Base-by-base conservation (phyloP, 768 basidiomycete species). In the Omphalotus guepiniiformis region DNA sequence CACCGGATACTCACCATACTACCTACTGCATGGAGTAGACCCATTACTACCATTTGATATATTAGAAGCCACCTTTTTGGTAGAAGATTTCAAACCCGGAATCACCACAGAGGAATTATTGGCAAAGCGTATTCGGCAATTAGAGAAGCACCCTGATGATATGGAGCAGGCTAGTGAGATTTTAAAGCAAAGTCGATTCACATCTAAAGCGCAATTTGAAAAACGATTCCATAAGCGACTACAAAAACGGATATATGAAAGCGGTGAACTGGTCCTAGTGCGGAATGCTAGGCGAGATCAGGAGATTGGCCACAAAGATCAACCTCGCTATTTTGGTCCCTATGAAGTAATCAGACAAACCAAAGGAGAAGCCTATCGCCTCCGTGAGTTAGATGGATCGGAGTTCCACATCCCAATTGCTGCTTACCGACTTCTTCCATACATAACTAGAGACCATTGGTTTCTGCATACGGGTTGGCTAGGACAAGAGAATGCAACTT, bases 151-250 rank as follows among this genome's bases (percentile, higher is more conserved):
- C 4, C 47, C 53, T 3, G 51, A 52, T 9, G 60, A 68, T 43
- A 36, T 68, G 0, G 40, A 47, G 6, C 1, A 15, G 1, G 53
- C 60, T 6, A 23, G 54, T 6, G 47, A 56, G 8, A 19, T 26
- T 0, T 38, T 64, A 3, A 35, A 54, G 13, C 37, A 58, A 19
- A 16, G 44, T 8, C 52, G 63, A 0, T 49, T 63, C 18, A n/a
- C n/a, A n/a, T n/a, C n/a, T n/a, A n/a, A n/a, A n/a, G n/a, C n/a
- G n/a, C n/a, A n/a, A n/a, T n/a, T n/a, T n/a, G n/a, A n/a, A n/a
- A 44, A 43, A 2, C 53, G 67, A 23, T 63, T 66, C 29, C 60
- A 66, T 27, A 46, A 58, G 27, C 49, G 47, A 6, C 51, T 47
- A 40, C 8, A 40, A 2, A 39, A 50, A 1, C 59, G 41, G 9